These are phyloP conservation scores for Saraca asoca DNA, from an alignment of 331 rosid genomes.

Conservation along the genomic window DNA sequence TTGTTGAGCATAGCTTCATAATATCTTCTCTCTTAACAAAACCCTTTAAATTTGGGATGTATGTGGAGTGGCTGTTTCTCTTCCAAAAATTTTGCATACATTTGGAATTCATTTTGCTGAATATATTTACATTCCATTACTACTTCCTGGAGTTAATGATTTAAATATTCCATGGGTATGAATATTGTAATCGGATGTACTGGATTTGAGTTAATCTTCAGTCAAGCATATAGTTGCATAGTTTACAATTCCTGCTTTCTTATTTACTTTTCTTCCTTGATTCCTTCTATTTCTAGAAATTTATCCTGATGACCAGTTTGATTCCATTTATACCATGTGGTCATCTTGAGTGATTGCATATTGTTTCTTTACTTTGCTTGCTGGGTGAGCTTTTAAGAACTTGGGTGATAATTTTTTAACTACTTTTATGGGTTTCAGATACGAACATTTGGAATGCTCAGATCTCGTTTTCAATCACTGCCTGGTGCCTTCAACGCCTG, in stretches of 20 bases:
- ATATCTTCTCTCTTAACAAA: too few species aligned
- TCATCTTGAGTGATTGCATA: background rate
- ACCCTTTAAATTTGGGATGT: slow-evolving; percentile 7
- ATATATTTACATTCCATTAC: background rate
- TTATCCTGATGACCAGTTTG: background rate
- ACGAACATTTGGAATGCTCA: slow-evolving; percentile 95
- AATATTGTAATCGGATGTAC: background rate
- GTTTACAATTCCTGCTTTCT: background rate
- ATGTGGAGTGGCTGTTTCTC: slow-evolving; percentile 1
- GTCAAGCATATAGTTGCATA: background rate
- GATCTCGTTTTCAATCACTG: slow-evolving; percentile 87
- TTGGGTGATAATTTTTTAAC: background rate
- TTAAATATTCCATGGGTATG: too few species aligned
- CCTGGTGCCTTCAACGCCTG: slow-evolving; percentile 91
- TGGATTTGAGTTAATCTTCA: background rate
- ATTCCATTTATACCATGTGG: slow-evolving; percentile 3
- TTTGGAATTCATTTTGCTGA: background rate
- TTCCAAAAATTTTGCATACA: background rate
- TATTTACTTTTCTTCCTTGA: background rate
- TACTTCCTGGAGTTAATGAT: background rate
- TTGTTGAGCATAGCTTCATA: too few species aligned
- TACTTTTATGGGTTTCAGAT: background rate
- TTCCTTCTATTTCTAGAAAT: background rate
- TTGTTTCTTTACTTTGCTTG: background rate
- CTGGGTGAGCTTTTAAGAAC: background rate